These are phyloP conservation scores for Amaranthus hypochondriacus DNA, from an alignment of 148 eudicot genomes.

Conservation along the genomic window DNA sequence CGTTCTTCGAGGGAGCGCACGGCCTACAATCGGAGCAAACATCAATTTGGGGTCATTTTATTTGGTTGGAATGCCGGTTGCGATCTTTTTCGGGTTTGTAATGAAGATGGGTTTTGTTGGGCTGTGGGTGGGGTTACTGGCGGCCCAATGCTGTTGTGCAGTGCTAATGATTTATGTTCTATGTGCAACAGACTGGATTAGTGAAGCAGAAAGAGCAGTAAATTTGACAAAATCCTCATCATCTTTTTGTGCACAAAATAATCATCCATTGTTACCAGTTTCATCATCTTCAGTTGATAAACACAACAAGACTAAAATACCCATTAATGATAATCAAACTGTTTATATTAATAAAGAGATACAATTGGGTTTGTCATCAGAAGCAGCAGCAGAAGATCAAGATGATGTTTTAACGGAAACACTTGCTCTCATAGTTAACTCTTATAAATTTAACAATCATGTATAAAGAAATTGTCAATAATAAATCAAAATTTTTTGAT, in stretches of 20 bases:
- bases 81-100: slow-evolving; percentile 57
- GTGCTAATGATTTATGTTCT: slow-evolving; percentile 60
- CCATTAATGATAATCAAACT: too few relatives aligned
- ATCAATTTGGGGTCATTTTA: slow-evolving; percentile 88
- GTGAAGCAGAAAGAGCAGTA: slow-evolving; percentile 52
- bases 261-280: slow-evolving; percentile 18
- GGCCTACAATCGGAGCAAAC: slow-evolving; percentile 78
- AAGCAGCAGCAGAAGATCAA: too few relatives aligned
- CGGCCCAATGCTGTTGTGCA: slow-evolving; percentile 80
- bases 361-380: too few relatives aligned
- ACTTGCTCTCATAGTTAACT: too few relatives aligned
- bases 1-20: slow-evolving; percentile 71
- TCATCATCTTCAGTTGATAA: not conserved
- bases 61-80: slow-evolving; percentile 86
- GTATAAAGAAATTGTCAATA: too few relatives aligned
- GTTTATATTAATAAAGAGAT: too few relatives aligned
- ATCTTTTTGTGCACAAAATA: not conserved
- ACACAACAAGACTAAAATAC: too few relatives aligned
- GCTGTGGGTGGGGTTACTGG: slow-evolving; percentile 78
- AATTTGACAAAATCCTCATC: slow-evolving; percentile 37
- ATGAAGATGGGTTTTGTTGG: slow-evolving; percentile 65
- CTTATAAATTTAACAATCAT: too few relatives aligned
- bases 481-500: too few relatives aligned
- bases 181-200: slow-evolving; percentile 57
- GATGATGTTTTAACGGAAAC: too few relatives aligned